Base-by-base conservation (phyloP, 192 early-diverging fungal species). In the Chytriomyces sp. region DNA sequence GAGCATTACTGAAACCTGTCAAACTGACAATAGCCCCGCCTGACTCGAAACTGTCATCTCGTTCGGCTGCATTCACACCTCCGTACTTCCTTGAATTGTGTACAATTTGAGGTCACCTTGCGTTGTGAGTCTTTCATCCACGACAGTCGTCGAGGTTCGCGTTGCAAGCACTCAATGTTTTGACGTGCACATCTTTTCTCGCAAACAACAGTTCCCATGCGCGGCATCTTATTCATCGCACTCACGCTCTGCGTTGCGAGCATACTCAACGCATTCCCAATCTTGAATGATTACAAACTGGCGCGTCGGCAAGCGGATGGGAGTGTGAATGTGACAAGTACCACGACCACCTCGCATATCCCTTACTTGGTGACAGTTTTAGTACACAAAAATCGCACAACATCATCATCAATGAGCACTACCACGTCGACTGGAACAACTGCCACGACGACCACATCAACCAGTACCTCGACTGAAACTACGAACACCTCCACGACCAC, bases 371-470 rank as follows among this genome's bases (percentile, higher is more conserved):
- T 64, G 8, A 40, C 39, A 6, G 4, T 41, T 26, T 5, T 40
- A 22, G 39, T 64, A 4, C 39, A 64, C 61, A 39, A 44, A 44
- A 22, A 39, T 22, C 37, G 26, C 26, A 64, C 62, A 25, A 36
- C 59, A 37, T 17, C 0, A 12, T 25, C 56, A 12, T 12, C 41
- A 64, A 44, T 19, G 19, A 44, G 39, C 31, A 25, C 38, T 5
- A 40, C 61, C 5, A 41, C 39, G 7, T 64, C 61, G 22, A 64
- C 61, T 10, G 39, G 31, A 39, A 64, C 61, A 7, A 40, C 61
- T 26, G 6, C 12, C 26, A 56, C 54, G 26, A n/a, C 54, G 12
- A 56, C 54, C 19, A 19, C 7, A 44, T 10, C 41, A 44, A 44
- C 41, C 19, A 44, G 8, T 19, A 44, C 41, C 19, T 7, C 41